Percentiles rank a stretch among this genome's conserved stretches.
These are phyloP conservation scores for Beta lomatogona DNA, from an alignment of 179 eudicot species.

Conservation along the genomic window DNA sequence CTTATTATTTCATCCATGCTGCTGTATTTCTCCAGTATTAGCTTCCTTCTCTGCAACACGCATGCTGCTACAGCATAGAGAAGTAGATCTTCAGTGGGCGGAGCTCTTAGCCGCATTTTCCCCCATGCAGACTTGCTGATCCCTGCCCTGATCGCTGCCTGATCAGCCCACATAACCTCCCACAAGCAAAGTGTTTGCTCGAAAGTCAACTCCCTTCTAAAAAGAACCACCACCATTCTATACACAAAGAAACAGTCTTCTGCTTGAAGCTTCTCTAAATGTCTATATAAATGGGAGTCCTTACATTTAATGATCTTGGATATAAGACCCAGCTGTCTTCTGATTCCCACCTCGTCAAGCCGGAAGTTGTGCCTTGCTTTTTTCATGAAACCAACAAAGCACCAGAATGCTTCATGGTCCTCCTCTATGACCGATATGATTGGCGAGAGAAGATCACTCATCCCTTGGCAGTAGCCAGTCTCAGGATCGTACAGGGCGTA, in stretches of 20 bases:
- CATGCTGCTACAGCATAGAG: conserved; percentile 90
- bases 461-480: conserved; percentile 95
- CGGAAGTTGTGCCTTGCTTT: conserved; percentile 91
- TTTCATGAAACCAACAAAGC: conserved; percentile 93
- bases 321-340: conserved; percentile 67
- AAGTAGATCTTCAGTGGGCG: conserved; percentile 84
- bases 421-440: conserved; percentile 73
- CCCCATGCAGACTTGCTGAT: conserved; percentile 86
- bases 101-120: conserved; percentile 80
- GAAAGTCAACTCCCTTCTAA: conserved; percentile 75
- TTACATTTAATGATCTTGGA: conserved; percentile 80
- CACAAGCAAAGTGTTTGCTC: conserved; percentile 90
- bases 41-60: conserved; percentile 82
- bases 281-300: conserved; percentile 89
- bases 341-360: conserved; percentile 83
- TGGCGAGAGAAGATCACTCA: conserved; percentile 93
- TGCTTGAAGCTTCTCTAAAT: conserved; percentile 81
- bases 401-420: conserved; percentile 91
- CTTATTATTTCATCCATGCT: conserved; percentile 92
- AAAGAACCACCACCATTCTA: conserved; percentile 92
- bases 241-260: conserved; percentile 93
- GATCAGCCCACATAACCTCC: conserved; percentile 98
- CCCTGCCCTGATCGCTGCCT: conserved; percentile 81
- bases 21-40: conserved; percentile 71
- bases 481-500: conserved; percentile 82